Evolutionary conservation across 2,329 filamentous ascomycete species (phyloP).

Genomic region (Epichloe uncinata): DNA sequence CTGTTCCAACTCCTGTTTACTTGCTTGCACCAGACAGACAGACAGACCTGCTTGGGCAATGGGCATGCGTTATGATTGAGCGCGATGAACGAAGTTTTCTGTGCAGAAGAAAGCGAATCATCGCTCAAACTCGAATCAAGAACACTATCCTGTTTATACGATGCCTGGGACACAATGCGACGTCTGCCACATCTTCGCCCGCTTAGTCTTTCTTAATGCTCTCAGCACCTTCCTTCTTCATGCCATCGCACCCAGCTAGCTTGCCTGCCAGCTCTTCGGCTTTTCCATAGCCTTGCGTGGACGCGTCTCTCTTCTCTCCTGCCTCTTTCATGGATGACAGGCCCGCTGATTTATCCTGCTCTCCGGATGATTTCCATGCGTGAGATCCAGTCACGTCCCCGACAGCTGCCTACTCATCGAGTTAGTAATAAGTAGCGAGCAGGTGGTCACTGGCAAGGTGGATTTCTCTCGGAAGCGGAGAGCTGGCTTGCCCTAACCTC

Average conservation of each 20-base stretch:
- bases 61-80: no score
- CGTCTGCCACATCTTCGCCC: not conserved
- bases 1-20: not conserved
- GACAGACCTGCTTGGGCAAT: no score
- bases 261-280: conserved; percentile 52
- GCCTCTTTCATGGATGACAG: conserved; percentile 50
- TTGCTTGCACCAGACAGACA: not conserved
- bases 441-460: no score
- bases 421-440: not conserved
- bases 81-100: no score
- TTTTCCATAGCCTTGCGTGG: conserved; percentile 42
- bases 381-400: conserved; percentile 48
- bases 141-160: no score
- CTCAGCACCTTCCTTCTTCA: conserved; percentile 48
- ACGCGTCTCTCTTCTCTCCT: conserved; percentile 39
- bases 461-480: not conserved
- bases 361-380: conserved; percentile 50
- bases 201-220: conserved; percentile 26
- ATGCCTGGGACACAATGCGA: no score
- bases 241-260: conserved; percentile 53
- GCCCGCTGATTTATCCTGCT: conserved; percentile 49
- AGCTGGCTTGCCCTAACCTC: conserved; percentile 34
- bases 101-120: no score
- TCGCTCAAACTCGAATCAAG: no score
- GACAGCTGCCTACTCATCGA: conserved; percentile 35